Base-by-base conservation (phyloP, 306 rosid species). In the Leucaena leucocephala region DNA sequence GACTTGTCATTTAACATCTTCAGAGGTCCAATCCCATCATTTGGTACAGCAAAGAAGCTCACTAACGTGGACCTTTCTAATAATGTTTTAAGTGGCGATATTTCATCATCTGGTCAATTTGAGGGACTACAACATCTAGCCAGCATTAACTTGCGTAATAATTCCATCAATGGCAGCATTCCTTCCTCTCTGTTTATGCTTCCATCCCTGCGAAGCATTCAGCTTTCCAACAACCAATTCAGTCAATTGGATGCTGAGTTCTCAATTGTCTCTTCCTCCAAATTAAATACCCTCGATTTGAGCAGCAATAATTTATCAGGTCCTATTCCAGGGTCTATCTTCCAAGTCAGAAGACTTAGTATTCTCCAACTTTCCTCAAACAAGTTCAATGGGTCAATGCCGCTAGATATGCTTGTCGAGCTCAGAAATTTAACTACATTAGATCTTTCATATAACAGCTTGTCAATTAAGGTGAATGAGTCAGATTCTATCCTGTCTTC, bases 361-460 rank as follows among this genome's bases (percentile, higher is more conserved):
- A 17, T 62, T 22, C 87, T 91, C 16, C 69, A 27, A 42, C 88
- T 93, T 39, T 67, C 98, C 64, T 83, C 83, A 34, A 91, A 93
- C 87, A 90, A 79, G 34, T 83, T 91, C 46, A 86, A 11, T 0
- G 97, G 91, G 14, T 2, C 22, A 1, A 3, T 85, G 10, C 54
- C 15, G 2, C 76, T 91, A 2, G 1, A 63, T 10, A 7, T 0
- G 63, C 21, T 93, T 17, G 43, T 1, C 39, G 36, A 42, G 13
- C 84, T 88, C 0, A 59, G 7, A 40, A 88, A 87, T 78, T 83
- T 90, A 36, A 76, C 89, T 0, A 36, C 43, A n/a, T 77, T 91
- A 13, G 91, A 91, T 38, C 92, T 93, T 74, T 93, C 95, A 22
- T 72, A 45, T 78, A 91, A 90, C 79, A 73, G 73, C 33, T 59